Base-by-base conservation (phyloP, 2,329 filamentous ascomycete genomes). In the Tricladium varicosporioides region DNA sequence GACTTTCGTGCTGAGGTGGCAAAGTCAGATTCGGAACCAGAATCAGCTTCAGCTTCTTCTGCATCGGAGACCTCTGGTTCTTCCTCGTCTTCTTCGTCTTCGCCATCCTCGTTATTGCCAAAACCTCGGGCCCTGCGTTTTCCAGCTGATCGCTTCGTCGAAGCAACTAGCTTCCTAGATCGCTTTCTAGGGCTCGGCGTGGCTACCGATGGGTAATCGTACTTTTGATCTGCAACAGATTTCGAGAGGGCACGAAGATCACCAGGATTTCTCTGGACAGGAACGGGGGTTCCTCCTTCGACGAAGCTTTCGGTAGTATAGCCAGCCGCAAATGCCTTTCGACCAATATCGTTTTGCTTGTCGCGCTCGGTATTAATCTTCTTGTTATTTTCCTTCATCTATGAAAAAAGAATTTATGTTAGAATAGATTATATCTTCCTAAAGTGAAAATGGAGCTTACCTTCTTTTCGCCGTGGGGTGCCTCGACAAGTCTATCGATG, bases 281-380 rank as follows among this genome's bases (percentile, higher is more conserved):
- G 22, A 7, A 27, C 22, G 7, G 22, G 22, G 3, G 22, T 27
- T 27, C 22, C 22, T 27, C 22, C 22, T 27, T 27, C 22, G 22
- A 13, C 36, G 11, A 40, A 40, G 36, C n/a, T n/a, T 13, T 40
- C 36, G 31, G 40, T 16, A 40, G 15, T 13, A 9, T 19, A n/a
- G 2, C 58, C 62, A 7, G 45, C 19, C 13, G 58, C 59, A 1
- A 63, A 32, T 9, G 54, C 56, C 5, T 40, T 33, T 3, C 67
- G 62, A 7, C 67, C 67, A 31, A 65, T 56, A 5, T 59, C 52
- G 16, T 69, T 69, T 31, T 68, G 63, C 0, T 51, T 54, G 14
- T 69, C 62, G 1, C 67, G 58, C n/a, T 65, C 53, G 1, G 52
- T 53, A 42, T 69, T 69, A 1, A 69, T 64, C 18, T 60, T 64